These are phyloP conservation scores for Hypoxylon sp. DNA, from an alignment of 2,329 filamentous ascomycete genomes.

Conservation along the genomic window DNA sequence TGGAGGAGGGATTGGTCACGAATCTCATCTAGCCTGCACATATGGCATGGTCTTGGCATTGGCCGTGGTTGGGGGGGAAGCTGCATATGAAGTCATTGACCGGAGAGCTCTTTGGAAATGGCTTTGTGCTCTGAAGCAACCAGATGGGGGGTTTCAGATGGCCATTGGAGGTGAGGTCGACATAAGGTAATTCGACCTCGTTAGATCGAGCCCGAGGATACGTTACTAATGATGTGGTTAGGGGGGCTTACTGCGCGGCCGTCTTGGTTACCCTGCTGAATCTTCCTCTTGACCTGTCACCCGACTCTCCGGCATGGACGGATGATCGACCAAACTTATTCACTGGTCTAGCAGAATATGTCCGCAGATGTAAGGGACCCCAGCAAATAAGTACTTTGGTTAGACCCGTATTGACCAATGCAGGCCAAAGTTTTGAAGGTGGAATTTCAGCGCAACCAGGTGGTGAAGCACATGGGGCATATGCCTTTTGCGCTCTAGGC, in stretches of 20 bases:
- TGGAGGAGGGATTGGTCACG: slow-evolving; percentile 92
- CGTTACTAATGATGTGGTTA: slow-evolving; percentile 56
- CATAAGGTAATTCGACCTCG: slow-evolving; percentile 74
- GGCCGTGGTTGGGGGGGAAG: slow-evolving; percentile 81
- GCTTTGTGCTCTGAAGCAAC: slow-evolving; percentile 88
- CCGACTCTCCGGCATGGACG: slow-evolving; percentile 76
- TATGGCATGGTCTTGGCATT: slow-evolving; percentile 88
- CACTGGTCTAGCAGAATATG: slow-evolving; percentile 82
- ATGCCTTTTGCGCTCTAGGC: slow-evolving; percentile 93
- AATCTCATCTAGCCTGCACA: slow-evolving; percentile 88
- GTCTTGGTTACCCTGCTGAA: slow-evolving; percentile 87
- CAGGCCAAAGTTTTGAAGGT: slow-evolving; percentile 94
- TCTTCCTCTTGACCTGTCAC: slow-evolving; percentile 83
- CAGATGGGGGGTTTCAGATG: slow-evolving; percentile 91
- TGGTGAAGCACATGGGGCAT: slow-evolving; percentile 94
- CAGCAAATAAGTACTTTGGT: slow-evolving; percentile 26
- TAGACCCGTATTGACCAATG: slow-evolving; percentile 46
- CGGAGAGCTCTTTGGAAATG: slow-evolving; percentile 91
- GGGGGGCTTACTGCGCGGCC: slow-evolving; percentile 92
- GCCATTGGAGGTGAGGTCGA: slow-evolving; percentile 91
- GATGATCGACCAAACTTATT: slow-evolving; percentile 77
- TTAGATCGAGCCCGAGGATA: slow-evolving; percentile 34
- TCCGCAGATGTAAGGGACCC: slow-evolving; percentile 78
- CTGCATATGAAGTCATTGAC: slow-evolving; percentile 82
- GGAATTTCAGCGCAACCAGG: slow-evolving; percentile 89